These are phyloP conservation scores for Stevia rebaudiana DNA, from an alignment of 140 eudicot genomes.

Conservation along the genomic window DNA sequence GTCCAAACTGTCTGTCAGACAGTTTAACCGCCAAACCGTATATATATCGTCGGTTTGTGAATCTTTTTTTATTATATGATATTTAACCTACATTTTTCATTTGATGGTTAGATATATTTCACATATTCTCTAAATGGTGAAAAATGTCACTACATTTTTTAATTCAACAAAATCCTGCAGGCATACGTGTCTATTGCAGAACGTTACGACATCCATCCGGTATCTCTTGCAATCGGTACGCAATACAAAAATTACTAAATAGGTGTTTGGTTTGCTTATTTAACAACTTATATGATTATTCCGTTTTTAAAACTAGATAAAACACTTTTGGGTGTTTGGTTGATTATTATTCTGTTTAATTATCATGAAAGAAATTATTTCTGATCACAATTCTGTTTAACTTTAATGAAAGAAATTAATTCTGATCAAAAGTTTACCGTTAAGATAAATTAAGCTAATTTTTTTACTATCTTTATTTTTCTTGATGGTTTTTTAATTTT, in stretches of 20 bases:
- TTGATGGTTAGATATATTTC: not conserved
- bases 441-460: not conserved
- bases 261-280: not conserved
- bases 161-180: conserved; percentile 35
- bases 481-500: conserved; percentile 11
- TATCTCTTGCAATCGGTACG: conserved; percentile 84
- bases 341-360: not conserved
- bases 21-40: not conserved
- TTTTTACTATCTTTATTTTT: not conserved
- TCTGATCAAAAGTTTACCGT: not conserved
- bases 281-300: not conserved
- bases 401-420: too few species aligned
- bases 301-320: not conserved
- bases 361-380: not conserved
- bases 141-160: conserved; percentile 1
- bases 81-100: not conserved
- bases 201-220: conserved; percentile 68
- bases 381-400: too few species aligned
- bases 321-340: not conserved
- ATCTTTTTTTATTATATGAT: not conserved
- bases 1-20: not conserved
- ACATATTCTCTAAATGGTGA: not conserved
- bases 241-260: not conserved
- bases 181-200: conserved; percentile 59
- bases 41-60: not conserved